phyloP scores from a whole-genome alignment of 2,329 filamentous ascomycete species.

The Emericellopsis cladophorae region DNA sequence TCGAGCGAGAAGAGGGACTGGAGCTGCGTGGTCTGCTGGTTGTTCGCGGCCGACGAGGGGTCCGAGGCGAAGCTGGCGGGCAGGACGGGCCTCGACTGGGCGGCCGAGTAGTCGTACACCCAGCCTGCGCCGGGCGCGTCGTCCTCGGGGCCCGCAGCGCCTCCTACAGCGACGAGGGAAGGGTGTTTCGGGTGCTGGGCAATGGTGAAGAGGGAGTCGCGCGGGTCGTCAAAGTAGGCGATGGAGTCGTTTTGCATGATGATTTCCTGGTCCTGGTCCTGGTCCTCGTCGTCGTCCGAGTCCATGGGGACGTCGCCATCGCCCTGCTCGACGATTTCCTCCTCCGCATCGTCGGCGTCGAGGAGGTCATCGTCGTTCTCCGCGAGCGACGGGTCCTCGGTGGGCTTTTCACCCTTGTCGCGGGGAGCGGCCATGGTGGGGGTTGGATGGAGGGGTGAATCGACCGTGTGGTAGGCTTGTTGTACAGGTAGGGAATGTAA shows the following conservation, averaged over 20 bases:
- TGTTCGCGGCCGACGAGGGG: slow-evolving; percentile 39
- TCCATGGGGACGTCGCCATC: slow-evolving; percentile 69
- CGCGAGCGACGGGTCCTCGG: slow-evolving; percentile 6
- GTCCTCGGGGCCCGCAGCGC: slow-evolving; percentile 47
- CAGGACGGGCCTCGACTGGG: slow-evolving; percentile 53
- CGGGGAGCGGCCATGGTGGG: slow-evolving; percentile 8
- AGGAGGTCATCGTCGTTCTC: slow-evolving; percentile 59
- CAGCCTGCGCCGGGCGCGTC: slow-evolving; percentile 67
- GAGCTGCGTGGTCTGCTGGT: slow-evolving; percentile 43
- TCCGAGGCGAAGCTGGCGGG: slow-evolving; percentile 63
- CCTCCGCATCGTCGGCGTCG: slow-evolving; percentile 62
- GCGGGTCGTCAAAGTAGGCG: slow-evolving; percentile 84
- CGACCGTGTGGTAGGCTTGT: too few species aligned
- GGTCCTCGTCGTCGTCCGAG: slow-evolving; percentile 54
- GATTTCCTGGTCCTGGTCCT: slow-evolving; percentile 52
- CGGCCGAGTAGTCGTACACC: slow-evolving; percentile 64
- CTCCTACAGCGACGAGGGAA: slow-evolving; percentile 75
- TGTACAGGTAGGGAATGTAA: too few species aligned
- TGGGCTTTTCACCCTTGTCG: slow-evolving; percentile 17
- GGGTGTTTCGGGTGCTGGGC: slow-evolving; percentile 77
- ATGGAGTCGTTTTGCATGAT: slow-evolving; percentile 81
- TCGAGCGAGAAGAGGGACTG: slow-evolving; percentile 60
- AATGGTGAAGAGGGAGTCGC: slow-evolving; percentile 88
- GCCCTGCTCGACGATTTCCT: slow-evolving; percentile 47
- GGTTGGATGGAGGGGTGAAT: neutral